Base-by-base conservation (phyloP, 2,329 filamentous ascomycete genomes). In the Aaosphaeria arxii region DNA sequence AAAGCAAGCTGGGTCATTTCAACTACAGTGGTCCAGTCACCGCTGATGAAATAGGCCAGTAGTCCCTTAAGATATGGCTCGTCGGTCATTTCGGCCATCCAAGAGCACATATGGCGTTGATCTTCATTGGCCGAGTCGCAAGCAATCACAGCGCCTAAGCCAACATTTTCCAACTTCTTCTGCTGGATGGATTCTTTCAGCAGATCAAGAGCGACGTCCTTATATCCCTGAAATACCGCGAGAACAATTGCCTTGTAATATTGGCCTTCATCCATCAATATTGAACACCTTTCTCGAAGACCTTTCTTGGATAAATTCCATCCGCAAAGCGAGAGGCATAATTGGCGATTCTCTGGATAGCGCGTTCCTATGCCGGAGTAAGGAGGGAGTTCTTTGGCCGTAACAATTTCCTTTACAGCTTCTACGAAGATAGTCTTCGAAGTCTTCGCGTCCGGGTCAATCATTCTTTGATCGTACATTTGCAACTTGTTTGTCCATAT, bases 11-110 rank as follows among this genome's bases (percentile, higher is more conserved):
- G 87, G 17, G 79, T 76, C 63, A 91, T 88, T 54, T 86, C 81
- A 36, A 87, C 85, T 38, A 94, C 87, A 38, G 81, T 79, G 13
- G 80, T 75, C 89, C 89, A 94, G 64, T 90, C 81, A 4, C 86
- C 86, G 0, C 85, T 89, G 7, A 86, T 84, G 51, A 94, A 88
- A 55, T 89, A 84, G 3, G 85, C 84, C 28, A 89, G 88, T 42
- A 94, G 86, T 5, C 88, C 88, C 47, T 88, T 85, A 28, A 94
- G 79, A 62, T 91, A 92, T 0, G 88, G 86, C 58, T 94, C 88
- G 0, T 85, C 84, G 51, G 86, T 77, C 56, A 85, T 81, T 51
- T 81, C 81, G 28, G 80, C 78, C 66, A 86, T 82, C 70, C 82
- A 83, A 7, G 75, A 70, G 53, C 83, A 84, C 40, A 83, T 79